Conservation (phyloP, 1,284 basidiomycete species). For the Sphagnurus paluster region DNA sequence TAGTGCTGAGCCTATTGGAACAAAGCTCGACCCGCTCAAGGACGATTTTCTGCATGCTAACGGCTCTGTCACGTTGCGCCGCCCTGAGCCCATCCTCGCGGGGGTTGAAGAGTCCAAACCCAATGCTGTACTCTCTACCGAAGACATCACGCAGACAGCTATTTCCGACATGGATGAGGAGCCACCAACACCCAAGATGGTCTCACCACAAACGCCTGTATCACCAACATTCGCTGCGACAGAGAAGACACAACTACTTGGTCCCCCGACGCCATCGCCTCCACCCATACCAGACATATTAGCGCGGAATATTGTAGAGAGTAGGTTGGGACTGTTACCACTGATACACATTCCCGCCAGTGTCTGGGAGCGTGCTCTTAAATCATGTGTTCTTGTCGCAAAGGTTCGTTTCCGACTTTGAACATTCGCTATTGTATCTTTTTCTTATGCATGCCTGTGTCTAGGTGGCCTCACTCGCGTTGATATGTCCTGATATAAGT, state of each 20-base stretch:
- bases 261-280: conserved; percentile 23
- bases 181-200: no score
- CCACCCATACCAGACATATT: neutral
- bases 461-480: conserved; percentile 33
- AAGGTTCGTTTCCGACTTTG: no score
- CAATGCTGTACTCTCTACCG: no score
- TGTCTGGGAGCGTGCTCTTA: conserved; percentile 32
- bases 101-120: no score
- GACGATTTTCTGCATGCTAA: conserved; percentile 16
- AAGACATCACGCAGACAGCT: no score
- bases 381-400: conserved; percentile 41
- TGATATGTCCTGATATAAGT: conserved; percentile 29
- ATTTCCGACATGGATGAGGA: no score
- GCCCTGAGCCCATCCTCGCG: no score
- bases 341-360: no score
- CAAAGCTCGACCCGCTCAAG: conserved; percentile 36
- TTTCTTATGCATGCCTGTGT: neutral
- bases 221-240: neutral
- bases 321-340: conserved; percentile 9
- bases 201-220: no score
- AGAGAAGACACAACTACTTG: conserved; percentile 24
- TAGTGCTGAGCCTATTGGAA: neutral
- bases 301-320: neutral
- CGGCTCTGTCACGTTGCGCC: neutral
- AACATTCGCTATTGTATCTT: no score